Evolutionary conservation across 345 rosid species (phyloP).

Genomic region (Gossypium mustelinum): DNA sequence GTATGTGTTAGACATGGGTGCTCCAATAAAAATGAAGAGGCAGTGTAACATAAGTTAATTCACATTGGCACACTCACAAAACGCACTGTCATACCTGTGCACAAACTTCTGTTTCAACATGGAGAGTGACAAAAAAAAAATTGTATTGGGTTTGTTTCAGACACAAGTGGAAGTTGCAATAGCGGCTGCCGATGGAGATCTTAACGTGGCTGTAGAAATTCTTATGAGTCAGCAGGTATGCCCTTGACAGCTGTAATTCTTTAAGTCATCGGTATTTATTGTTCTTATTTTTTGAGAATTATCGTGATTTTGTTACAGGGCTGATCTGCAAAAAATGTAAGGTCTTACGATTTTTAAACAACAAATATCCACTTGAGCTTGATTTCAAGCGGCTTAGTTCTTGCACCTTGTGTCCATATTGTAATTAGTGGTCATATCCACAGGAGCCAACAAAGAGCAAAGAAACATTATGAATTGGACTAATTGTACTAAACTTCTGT

Average conservation of each 20-base stretch:
- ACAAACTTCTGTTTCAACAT: background rate
- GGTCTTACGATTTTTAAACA: background rate
- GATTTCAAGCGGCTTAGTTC: constrained; percentile 3
- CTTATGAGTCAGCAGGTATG: constrained; percentile 87
- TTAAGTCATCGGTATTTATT: background rate
- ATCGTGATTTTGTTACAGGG: constrained; percentile 29
- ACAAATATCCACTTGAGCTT: background rate
- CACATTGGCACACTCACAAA: background rate
- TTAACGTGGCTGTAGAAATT: constrained; percentile 86
- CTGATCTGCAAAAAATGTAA: constrained; percentile 13
- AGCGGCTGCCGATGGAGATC: constrained; percentile 92
- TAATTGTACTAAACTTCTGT: background rate
- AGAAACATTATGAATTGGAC: background rate
- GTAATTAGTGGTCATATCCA: background rate
- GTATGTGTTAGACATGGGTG: background rate
- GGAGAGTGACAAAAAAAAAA: constrained; percentile 1
- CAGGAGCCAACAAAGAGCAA: constrained; percentile 3
- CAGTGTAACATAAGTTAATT: background rate
- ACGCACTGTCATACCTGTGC: background rate
- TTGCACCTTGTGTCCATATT: background rate
- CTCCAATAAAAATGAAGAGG: background rate
- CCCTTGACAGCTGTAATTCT: background rate
- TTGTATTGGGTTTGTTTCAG: constrained; percentile 36
- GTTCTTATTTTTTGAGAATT: background rate
- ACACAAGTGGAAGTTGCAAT: constrained; percentile 94